Evolutionary conservation across 208 protist species (phyloP), one percentile per base, ranked within the genome.

Genomic region (Endotrypanum monterogeii): DNA sequence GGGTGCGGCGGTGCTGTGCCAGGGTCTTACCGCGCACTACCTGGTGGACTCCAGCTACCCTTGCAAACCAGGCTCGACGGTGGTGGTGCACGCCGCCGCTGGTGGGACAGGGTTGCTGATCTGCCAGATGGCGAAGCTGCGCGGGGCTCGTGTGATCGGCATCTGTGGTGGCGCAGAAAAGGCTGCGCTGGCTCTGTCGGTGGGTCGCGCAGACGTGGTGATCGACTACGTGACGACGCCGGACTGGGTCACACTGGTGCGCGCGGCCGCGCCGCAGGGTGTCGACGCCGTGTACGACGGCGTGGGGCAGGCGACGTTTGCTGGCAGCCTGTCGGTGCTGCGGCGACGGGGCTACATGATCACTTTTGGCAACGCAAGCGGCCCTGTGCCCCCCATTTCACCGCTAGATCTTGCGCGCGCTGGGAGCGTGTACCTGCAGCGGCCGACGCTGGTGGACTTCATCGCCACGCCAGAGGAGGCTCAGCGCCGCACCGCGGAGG

Each of bases 21-120:
- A 98, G 55, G 96, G 94, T 18, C 63, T 97, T 20, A 98, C 96
- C 14, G 94, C 89, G 20, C 93, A 98, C 80, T 98, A 98, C 83
- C 82, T 98, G 0, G 74, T 80, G 18, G 62, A 84, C 71, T 73
- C 86, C 48, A 92, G 84, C 63, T 94, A 94, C 68, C 67, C 48
- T 37, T 81, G 92, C 11, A 74, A 57, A 3, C 67, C 71, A 14
- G 80, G 71, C 18, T 78, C 89, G 32, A 83, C 79, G 20, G 88
- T 95, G 16, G 46, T 98, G 3, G 87, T 98, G 74, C 95, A 98
- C 74, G 92, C 91, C 23, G 96, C 91, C 58, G 92, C 93, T 16
- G 94, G 96, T 30, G 96, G 93, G 66, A 89, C 91, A 12, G 95
- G 95, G 54, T 74, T 87, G 46, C 79, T 97, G 2, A 52, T 98